Evolutionary conservation across 352 stramenopile species (phyloP).

Genomic region (Phytophthora colocasiae): DNA sequence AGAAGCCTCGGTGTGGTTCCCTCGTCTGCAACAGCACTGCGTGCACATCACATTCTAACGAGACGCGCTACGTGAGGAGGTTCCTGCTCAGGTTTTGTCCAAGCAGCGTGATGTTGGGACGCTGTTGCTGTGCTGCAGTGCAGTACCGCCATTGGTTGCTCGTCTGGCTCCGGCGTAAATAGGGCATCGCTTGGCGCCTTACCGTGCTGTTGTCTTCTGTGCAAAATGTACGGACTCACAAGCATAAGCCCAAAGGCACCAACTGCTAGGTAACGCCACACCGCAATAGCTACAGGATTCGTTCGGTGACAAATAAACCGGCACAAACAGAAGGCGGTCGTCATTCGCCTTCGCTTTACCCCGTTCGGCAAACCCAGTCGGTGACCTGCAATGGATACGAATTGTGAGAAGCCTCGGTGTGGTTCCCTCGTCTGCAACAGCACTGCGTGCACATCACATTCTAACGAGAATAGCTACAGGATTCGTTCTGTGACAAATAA

Average conservation of each 20-base stretch:
- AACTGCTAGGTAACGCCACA: slow-evolving; percentile 23
- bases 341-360: background rate
- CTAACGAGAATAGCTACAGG: too few relatives aligned
- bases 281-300: slow-evolving; percentile 16
- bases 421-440: slow-evolving; percentile 3
- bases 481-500: too few relatives aligned
- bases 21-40: slow-evolving; percentile 9
- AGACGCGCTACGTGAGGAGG: background rate
- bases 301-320: slow-evolving; percentile 21
- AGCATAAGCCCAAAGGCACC: slow-evolving; percentile 15
- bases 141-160: slow-evolving; percentile 5
- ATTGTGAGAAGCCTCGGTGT: slow-evolving; percentile 4
- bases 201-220: slow-evolving; percentile 22
- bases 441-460: slow-evolving; percentile 5
- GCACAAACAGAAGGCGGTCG: background rate
- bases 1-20: background rate
- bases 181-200: slow-evolving; percentile 26
- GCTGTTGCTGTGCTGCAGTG: background rate
- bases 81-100: slow-evolving; percentile 13
- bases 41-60: background rate
- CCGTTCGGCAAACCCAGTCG: slow-evolving; percentile 15
- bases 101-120: background rate
- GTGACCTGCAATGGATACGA: slow-evolving; percentile 4
- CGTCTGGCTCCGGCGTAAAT: slow-evolving; percentile 5
- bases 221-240: slow-evolving; percentile 17